Evolutionary conservation across 495 filamentous ascomycete species (phyloP), one percentile per base, ranked within the genome.

Genomic region (Neurospora sp.): DNA sequence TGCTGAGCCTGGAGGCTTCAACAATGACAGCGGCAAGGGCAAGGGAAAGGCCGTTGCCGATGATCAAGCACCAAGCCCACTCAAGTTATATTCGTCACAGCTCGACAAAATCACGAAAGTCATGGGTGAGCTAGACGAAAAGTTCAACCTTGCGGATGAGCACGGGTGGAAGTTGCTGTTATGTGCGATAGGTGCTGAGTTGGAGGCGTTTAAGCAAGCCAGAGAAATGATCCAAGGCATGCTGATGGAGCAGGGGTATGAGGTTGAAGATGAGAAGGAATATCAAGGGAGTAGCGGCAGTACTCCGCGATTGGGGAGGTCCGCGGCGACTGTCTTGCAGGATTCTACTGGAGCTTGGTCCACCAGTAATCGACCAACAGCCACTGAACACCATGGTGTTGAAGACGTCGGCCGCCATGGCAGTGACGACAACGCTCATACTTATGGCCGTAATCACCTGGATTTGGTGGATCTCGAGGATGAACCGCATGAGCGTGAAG

Each of bases 161-260:
- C 87, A 87, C 72, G 87, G 89, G 8, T 99, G 96, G 96, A 98
- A 92, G 48, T 82, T 98, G 37, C 85, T 99, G 35, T 88, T 97
- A 31, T 95, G 92, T 73, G 94, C 92, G 73, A 90, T 98, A 73
- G 92, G 94, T 5, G 93, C 96, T 1, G 96, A 99, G 77, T 79
- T 97, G 5, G 92, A 95, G 76, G 94, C 96, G 9, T 89, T 97
- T 71, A 85, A 82, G 70, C 90, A 94, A 77, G 92, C 91, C 11
- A 85, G 88, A 72, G 82, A 82, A 2, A 86, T 97, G 75, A 83
- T 98, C 70, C 78, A 2, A 78, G 79, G 1, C 81, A 81, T 41
- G 78, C 78, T 23, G 74, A 71, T 39, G 27, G 54, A 66, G 27
- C 54, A 66, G 54, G 54, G 12, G 12, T 66, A 66, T n/a, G 71